Evolutionary conservation across 1,284 basidiomycete species (phyloP).

Genomic region (Apiotrichum veenhuisii): DNA sequence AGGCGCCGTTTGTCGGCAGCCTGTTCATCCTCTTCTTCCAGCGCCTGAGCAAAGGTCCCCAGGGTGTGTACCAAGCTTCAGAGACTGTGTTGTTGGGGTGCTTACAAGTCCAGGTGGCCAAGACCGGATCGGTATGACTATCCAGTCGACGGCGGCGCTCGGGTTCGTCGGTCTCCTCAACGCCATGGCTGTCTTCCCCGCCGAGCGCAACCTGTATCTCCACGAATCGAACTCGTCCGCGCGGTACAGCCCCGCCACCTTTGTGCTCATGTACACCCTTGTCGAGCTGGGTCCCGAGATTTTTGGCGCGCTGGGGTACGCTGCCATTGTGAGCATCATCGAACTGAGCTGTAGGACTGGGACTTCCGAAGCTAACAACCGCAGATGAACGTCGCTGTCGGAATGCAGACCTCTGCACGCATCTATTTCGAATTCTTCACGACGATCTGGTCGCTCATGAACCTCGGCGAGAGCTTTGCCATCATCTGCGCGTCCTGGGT

Average conservation of each 20-base stretch:
- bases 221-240: slow-evolving; percentile 50
- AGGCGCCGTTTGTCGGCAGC: slow-evolving; percentile 45
- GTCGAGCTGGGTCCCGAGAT: slow-evolving; percentile 50
- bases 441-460: slow-evolving; percentile 47
- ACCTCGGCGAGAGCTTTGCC: slow-evolving; percentile 48
- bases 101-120: slow-evolving; percentile 39
- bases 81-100: not conserved
- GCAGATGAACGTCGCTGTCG: slow-evolving; percentile 50
- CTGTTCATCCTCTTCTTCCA: slow-evolving; percentile 52
- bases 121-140: slow-evolving; percentile 49
- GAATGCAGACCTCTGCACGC: slow-evolving; percentile 47
- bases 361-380: slow-evolving; percentile 1
- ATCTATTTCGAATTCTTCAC: slow-evolving; percentile 52
- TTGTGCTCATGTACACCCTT: slow-evolving; percentile 50
- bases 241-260: slow-evolving; percentile 49
- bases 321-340: slow-evolving; percentile 27
- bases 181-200: slow-evolving; percentile 51
- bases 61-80: slow-evolving; percentile 25
- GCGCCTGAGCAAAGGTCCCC: slow-evolving; percentile 43
- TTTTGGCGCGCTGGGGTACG: slow-evolving; percentile 32
- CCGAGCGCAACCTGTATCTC: slow-evolving; percentile 50
- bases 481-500: slow-evolving; percentile 40
- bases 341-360: slow-evolving; percentile 1
- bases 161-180: slow-evolving; percentile 50
- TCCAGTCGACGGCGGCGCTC: slow-evolving; percentile 37